Conservation (phyloP, 208 protist species). For the Strigomonas culicis region DNA sequence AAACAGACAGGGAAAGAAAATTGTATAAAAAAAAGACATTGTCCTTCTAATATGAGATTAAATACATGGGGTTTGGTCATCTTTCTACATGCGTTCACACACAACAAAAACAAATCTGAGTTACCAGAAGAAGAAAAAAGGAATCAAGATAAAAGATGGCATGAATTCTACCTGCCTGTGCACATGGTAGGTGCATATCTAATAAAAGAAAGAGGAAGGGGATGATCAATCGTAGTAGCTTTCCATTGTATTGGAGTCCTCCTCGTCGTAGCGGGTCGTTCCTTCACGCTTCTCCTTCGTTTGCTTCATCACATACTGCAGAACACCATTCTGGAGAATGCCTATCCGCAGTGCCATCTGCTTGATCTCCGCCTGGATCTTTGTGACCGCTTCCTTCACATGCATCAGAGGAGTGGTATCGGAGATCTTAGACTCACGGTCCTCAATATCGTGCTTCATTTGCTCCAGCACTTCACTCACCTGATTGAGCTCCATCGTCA, state of each 20-base stretch:
- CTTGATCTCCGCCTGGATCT: constrained; percentile 85
- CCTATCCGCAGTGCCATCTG: constrained; percentile 89
- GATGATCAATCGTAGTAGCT: constrained; percentile 9
- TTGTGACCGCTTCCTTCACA: constrained; percentile 83
- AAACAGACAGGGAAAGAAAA: constrained; percentile 15
- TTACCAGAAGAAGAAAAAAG: constrained; percentile 10
- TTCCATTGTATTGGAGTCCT: constrained; percentile 12
- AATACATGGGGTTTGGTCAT: constrained; percentile 8
- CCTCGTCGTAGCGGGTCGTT: constrained; percentile 6
- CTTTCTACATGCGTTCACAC: neutral
- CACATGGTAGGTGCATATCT: too few relatives aligned
- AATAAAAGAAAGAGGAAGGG: constrained; percentile 11
- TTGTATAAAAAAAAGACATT: constrained; percentile 14
- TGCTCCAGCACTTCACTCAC: constrained; percentile 83
- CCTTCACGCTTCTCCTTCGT: constrained; percentile 67
- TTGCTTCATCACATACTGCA: constrained; percentile 81
- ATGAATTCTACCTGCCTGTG: too few relatives aligned
- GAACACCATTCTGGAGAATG: constrained; percentile 86
- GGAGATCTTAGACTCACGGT: constrained; percentile 82
- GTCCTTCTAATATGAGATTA: constrained; percentile 8
- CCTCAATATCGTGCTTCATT: constrained; percentile 82
- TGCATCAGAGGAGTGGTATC: constrained; percentile 88
- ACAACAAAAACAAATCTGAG: constrained; percentile 18
- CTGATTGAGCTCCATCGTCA: constrained; percentile 86
- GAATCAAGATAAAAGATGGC: too few relatives aligned